Evolutionary conservation across 2,329 filamentous ascomycete genomes (phyloP), one percentile per base, ranked within the genome.

Genomic region (Penicillium crustosum): DNA sequence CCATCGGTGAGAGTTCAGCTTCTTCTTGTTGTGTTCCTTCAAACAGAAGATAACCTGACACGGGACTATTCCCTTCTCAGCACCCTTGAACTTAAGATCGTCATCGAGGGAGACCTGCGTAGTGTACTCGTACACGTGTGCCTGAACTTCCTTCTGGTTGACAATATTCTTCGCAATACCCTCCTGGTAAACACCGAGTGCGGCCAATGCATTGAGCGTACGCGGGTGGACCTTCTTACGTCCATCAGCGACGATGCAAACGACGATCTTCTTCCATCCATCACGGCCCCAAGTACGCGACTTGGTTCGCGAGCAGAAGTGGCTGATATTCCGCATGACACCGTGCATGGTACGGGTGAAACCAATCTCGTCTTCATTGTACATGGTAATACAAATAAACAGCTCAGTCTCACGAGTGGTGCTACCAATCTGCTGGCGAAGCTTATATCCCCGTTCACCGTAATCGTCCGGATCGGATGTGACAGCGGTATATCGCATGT

Each of bases 301-400:
- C 74, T 94, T 93, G 54, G 88, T 89, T 53, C 94, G 88, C 21
- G 89, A 91, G 80, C 94, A 99, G 77, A 99, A 97, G 74, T 97
- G 94, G 15, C 90, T 87, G 68, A 99, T 93, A 73, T 99, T 99
- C 75, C 95, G 92, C 90, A 99, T 96, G 56, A 99, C 91, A 55
- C 93, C 94, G 74, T 97, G 91, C 93, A 99, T 97, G 0, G 94
- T 99, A 47, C 94, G 86, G 7, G 94, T 97, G 68, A 99, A 99
- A 71, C 92, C 86, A 68, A 96, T 91, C 72, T 97, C 94, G 76
- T 97, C 90, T 77, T 99, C 94, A 76, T 99, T 99, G 80, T 97
- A 97, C 94, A 97, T 97, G 67, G 94, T 99, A 61, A 99, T 82
- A 73, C 93, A 96, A 68, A 99, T 96, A 73, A 97, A 94, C 8